Conservation (phyloP, 2,329 filamentous ascomycete genomes). For the Atkinsonella hypoxylon region DNA sequence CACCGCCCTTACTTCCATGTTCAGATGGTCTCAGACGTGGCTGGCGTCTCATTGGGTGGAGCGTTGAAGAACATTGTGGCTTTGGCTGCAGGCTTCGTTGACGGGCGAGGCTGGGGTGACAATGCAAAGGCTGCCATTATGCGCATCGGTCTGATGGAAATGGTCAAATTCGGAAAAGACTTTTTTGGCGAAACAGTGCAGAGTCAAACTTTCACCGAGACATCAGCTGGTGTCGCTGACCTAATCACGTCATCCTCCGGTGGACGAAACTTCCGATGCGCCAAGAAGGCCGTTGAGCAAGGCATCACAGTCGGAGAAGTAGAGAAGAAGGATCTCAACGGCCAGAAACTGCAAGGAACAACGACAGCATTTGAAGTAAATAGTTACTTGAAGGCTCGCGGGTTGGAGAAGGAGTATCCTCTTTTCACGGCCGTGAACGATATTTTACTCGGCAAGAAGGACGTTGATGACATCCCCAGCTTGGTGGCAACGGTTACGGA, state of each 20-base stretch:
- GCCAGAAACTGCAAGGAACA: slow-evolving; percentile 92
- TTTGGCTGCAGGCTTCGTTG: slow-evolving; percentile 85
- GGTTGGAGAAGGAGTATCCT: slow-evolving; percentile 73
- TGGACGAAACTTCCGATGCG: slow-evolving; percentile 88
- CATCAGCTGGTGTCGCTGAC: slow-evolving; percentile 89
- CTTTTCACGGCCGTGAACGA: slow-evolving; percentile 80
- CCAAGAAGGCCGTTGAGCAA: slow-evolving; percentile 73
- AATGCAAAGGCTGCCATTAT: slow-evolving; percentile 98
- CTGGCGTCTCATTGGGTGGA: slow-evolving; percentile 86
- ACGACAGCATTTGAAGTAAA: slow-evolving; percentile 87
- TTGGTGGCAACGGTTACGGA: slow-evolving; percentile 35
- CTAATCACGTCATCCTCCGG: slow-evolving; percentile 88
- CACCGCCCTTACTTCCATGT: slow-evolving; percentile 97
- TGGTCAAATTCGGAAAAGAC: slow-evolving; percentile 88
- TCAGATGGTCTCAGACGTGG: slow-evolving; percentile 86
- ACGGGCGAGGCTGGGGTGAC: slow-evolving; percentile 93
- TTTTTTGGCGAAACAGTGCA: slow-evolving; percentile 81
- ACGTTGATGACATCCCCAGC: slow-evolving; percentile 69
- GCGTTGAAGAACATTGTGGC: slow-evolving; percentile 97
- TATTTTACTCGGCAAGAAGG: slow-evolving; percentile 64
- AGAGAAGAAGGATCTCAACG: slow-evolving; percentile 81
- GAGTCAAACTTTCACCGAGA: slow-evolving; percentile 86
- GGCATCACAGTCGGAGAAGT: slow-evolving; percentile 75
- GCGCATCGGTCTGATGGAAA: slow-evolving; percentile 89
- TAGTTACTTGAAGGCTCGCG: slow-evolving; percentile 69